Conservation (phyloP, 208 protist genomes). For the Crithidia thermophila region DNA sequence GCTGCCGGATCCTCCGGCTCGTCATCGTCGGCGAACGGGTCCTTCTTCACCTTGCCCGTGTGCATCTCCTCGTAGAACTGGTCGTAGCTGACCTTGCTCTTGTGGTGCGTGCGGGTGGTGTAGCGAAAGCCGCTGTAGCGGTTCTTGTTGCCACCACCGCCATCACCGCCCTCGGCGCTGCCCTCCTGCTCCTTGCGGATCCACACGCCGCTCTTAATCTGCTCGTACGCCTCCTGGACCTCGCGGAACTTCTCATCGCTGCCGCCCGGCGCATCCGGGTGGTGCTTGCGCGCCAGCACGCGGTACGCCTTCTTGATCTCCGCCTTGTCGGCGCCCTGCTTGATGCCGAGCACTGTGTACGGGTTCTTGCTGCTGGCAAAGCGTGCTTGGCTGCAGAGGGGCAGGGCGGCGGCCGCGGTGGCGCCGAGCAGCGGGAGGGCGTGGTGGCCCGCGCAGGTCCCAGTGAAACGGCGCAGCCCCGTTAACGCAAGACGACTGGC, state of each 20-base stretch:
- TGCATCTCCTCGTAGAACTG: slow-evolving; percentile 93
- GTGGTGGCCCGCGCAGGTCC: background rate
- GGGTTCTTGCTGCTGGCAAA: slow-evolving; percentile 74
- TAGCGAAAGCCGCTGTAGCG: slow-evolving; percentile 90
- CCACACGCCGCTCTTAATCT: slow-evolving; percentile 88
- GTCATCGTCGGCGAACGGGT: slow-evolving; percentile 84
- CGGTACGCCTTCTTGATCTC: slow-evolving; percentile 93
- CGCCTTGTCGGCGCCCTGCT: slow-evolving; percentile 75
- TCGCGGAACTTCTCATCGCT: slow-evolving; percentile 90
- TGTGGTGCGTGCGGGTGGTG: slow-evolving; percentile 79
- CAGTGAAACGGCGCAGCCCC: slow-evolving; percentile 24
- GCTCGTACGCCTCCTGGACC: slow-evolving; percentile 91
- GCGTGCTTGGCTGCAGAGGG: slow-evolving; percentile 31
- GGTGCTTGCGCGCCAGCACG: slow-evolving; percentile 85
- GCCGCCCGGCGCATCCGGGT: slow-evolving; percentile 89
- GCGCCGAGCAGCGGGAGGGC: slow-evolving; percentile 15
- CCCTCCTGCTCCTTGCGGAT: slow-evolving; percentile 59
- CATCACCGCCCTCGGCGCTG: slow-evolving; percentile 36
- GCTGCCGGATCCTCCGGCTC: slow-evolving; percentile 38
- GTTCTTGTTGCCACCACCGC: slow-evolving; percentile 52
- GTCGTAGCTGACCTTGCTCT: slow-evolving; percentile 88
- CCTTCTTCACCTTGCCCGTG: slow-evolving; percentile 80
- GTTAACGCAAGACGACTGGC: slow-evolving; percentile 4
- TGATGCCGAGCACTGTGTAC: slow-evolving; percentile 92
- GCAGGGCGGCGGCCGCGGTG: slow-evolving; percentile 8